Conservation (phyloP, 164 flowering plant species). For the Warburgia ugandensis region DNA sequence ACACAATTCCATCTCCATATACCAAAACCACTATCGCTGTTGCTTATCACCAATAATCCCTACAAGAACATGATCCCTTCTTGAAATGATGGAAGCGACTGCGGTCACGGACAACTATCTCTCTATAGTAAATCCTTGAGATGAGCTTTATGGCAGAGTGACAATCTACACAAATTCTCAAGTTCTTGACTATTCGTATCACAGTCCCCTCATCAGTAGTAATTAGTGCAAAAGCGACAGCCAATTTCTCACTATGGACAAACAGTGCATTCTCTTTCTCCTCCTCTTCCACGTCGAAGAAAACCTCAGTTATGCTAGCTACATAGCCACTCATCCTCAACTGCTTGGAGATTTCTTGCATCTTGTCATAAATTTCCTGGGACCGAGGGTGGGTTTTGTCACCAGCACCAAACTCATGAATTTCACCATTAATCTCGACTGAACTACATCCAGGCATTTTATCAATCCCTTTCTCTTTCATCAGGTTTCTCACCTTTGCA, state of each 20-base stretch:
- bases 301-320: conserved; percentile 37
- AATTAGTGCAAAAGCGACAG: conserved; percentile 50
- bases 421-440: conserved; percentile 47
- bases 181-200: conserved; percentile 41
- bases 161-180: conserved; percentile 52
- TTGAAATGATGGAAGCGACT: conserved; percentile 16
- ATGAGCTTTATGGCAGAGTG: conserved; percentile 47
- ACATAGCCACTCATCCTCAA: conserved; percentile 27
- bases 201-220: conserved; percentile 28
- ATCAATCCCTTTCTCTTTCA: conserved; percentile 46
- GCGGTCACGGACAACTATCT: conserved; percentile 11
- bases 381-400: conserved; percentile 42
- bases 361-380: conserved; percentile 37
- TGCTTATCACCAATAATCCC: conserved; percentile 16
- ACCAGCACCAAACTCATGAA: conserved; percentile 51
- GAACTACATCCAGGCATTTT: conserved; percentile 66
- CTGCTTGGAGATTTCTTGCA: conserved; percentile 31
- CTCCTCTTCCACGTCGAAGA: conserved; percentile 42
- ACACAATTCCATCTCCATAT: conserved; percentile 25
- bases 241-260: conserved; percentile 54
- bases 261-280: conserved; percentile 28
- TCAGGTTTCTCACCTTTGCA: conserved; percentile 36
- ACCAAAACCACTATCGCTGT: too few relatives aligned
- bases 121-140: conserved; percentile 35
- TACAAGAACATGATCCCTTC: conserved; percentile 13